These are phyloP conservation scores for Ascocoryne sarcoides DNA, from an alignment of 2,329 filamentous ascomycete species.

Conservation along the genomic window DNA sequence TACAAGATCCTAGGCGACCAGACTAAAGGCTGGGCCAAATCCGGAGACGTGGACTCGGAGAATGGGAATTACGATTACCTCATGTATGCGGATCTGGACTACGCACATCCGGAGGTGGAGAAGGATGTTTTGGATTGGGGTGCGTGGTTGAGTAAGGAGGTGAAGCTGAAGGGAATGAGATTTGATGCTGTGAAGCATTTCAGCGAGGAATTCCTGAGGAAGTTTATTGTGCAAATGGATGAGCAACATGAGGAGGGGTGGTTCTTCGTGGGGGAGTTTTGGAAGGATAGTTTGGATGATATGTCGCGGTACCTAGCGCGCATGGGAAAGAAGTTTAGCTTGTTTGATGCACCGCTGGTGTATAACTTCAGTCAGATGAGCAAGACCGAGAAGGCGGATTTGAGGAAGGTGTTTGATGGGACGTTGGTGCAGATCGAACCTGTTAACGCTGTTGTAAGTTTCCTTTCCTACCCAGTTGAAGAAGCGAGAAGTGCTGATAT, in stretches of 20 bases:
- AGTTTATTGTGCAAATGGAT: slow-evolving; percentile 53
- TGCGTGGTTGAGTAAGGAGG: slow-evolving; percentile 52
- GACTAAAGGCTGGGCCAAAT: slow-evolving; percentile 54
- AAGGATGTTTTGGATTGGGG: slow-evolving; percentile 59
- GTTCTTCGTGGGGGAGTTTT: slow-evolving; percentile 64
- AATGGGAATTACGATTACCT: slow-evolving; percentile 63
- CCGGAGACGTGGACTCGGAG: slow-evolving; percentile 48
- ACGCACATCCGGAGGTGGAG: slow-evolving; percentile 52
- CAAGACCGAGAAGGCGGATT: slow-evolving; percentile 45
- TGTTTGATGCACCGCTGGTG: slow-evolving; percentile 62
- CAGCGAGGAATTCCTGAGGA: slow-evolving; percentile 54
- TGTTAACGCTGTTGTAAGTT: slow-evolving; percentile 46
- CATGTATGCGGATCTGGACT: slow-evolving; percentile 66
- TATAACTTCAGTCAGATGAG: slow-evolving; percentile 57
- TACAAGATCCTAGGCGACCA: slow-evolving; percentile 54
- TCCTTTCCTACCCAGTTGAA: not conserved
- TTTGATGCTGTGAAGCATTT: slow-evolving; percentile 69
- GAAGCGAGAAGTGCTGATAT: not conserved
- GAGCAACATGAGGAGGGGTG: slow-evolving; percentile 41
- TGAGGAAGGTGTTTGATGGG: slow-evolving; percentile 54
- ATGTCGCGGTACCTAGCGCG: slow-evolving; percentile 48
- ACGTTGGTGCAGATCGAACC: slow-evolving; percentile 48
- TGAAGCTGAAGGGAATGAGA: slow-evolving; percentile 56
- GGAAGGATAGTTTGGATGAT: slow-evolving; percentile 48
- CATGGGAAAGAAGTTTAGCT: slow-evolving; percentile 48